A percentile compares a stretch with the other conserved stretches of the same genome.
These are phyloP conservation scores for Saccharomycopsis fermentans DNA, from an alignment of 805 yeast species.

Conservation along the genomic window DNA sequence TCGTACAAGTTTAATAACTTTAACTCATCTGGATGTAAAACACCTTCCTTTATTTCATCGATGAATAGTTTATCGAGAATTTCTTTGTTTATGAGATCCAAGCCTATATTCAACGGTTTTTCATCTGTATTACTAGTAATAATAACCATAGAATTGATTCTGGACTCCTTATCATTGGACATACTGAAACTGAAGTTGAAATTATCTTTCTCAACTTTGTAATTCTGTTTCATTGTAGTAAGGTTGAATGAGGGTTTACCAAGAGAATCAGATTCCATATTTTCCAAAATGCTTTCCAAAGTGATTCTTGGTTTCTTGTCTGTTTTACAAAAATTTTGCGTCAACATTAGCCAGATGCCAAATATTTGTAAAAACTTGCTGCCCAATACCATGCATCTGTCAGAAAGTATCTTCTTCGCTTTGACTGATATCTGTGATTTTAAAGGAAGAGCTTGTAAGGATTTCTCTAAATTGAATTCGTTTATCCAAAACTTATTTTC, in stretches of 20 bases:
- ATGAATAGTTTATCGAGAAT: constrained; percentile 1
- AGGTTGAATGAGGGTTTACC: constrained; percentile 12
- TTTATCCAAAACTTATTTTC: constrained; percentile 3
- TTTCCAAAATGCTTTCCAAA: neutral
- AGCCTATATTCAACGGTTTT: constrained; percentile 2
- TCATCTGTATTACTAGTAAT: neutral
- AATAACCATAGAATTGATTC: constrained; percentile 11
- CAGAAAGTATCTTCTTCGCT: constrained; percentile 3
- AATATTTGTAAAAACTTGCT: constrained; percentile 10
- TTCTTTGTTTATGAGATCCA: constrained; percentile 15
- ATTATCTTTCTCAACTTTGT: neutral
- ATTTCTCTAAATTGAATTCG: constrained; percentile 12
- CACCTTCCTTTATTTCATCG: neutral
- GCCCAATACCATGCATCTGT: constrained; percentile 12
- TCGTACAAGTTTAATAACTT: neutral
- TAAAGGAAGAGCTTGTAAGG: constrained; percentile 10
- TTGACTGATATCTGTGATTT: constrained; percentile 5
- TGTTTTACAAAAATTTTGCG: neutral
- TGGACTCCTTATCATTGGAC: constrained; percentile 17
- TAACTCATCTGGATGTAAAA: constrained; percentile 6
- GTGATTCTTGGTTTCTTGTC: neutral
- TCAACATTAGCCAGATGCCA: constrained; percentile 2
- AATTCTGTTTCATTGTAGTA: neutral
- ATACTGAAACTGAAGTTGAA: constrained; percentile 9
- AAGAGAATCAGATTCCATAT: neutral